Base-by-base conservation (phyloP, 495 filamentous ascomycete genomes). In the Aspergillus biplanus region DNA sequence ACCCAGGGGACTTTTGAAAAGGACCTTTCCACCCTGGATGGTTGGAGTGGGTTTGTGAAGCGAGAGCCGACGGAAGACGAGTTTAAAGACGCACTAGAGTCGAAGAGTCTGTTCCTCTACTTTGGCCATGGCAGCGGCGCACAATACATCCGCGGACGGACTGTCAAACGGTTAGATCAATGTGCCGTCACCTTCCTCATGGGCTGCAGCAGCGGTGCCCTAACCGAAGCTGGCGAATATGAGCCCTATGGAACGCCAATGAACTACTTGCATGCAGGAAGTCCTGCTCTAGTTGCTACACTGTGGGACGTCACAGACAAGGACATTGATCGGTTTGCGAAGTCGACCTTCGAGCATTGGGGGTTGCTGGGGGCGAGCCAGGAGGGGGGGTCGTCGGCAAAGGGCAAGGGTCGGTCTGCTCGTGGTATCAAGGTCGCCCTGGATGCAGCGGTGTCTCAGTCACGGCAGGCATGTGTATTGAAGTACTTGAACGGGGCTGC, bases 291-390 rank as follows among this genome's bases (percentile, higher is more conserved):
- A 16, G 86, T 97, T 0, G 94, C 90, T 21, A 97, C 91, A 5
- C 80, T 99, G 39, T 99, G 95, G 95, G 95, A 99, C 74, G 95
- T 99, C 21, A 99, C 96, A 12, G 95, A 99, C 68, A 89, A 90
- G 65, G 95, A 99, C 71, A 95, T 96, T 67, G 95, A 99, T 79
- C 88, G 93, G 39, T 96, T 97, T 71, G 88, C 92, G 0, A 85
- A 86, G 27, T 78, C 83, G 15, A 78, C 89, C 4, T 88, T 97
- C 54, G 89, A 93, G 71, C 83, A 87, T 58, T 99, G 95, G 95
- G 95, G 95, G 13, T 71, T 99, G 3, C 77, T 92, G 33, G 66
- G 39, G 32, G 16, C 58, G 55, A 70, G 56, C 27, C 59, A 50
- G 7, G 58, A 42, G 32, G 8, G 27, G 18, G 47, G 16, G 39